Conservation (phyloP, 371 early-diverging fungal species). For the Synchytrium microbalum region DNA sequence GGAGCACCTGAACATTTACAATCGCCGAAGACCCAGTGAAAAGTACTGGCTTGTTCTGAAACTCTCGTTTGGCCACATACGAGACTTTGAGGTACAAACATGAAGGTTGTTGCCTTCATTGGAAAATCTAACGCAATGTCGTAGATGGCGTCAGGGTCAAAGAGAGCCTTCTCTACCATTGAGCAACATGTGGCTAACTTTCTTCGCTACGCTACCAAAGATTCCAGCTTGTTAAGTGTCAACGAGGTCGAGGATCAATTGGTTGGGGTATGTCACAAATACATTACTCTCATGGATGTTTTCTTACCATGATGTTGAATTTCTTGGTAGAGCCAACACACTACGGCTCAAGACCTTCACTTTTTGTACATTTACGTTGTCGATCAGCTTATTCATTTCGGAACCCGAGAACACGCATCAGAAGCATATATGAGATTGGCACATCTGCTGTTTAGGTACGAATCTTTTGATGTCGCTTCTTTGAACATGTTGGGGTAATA, state of each 20-base stretch:
- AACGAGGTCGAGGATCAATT: no score
- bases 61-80: slow-evolving; percentile 53
- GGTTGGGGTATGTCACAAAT: slow-evolving; percentile 8
- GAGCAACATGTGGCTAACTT: slow-evolving; percentile 50
- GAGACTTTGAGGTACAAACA: slow-evolving; percentile 55
- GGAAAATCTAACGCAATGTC: no score
- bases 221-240: no score
- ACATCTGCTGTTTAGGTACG: slow-evolving; percentile 50
- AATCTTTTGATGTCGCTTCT: no score
- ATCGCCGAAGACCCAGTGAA: slow-evolving; percentile 52
- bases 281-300: no score
- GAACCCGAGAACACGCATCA: slow-evolving; percentile 55
- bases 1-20: slow-evolving; percentile 59
- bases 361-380: slow-evolving; percentile 58
- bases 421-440: slow-evolving; percentile 57
- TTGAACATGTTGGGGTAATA: no score
- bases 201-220: slow-evolving; percentile 41
- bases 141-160: slow-evolving; percentile 52
- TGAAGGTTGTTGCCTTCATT: no score
- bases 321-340: no score
- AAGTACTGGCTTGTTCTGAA: slow-evolving; percentile 49
- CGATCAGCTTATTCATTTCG: slow-evolving; percentile 59
- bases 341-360: slow-evolving; percentile 42
- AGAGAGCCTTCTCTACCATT: slow-evolving; percentile 45
- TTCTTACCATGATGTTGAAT: no score